These are phyloP conservation scores for Baorangia bicolor DNA, from an alignment of 768 basidiomycete genomes.

Conservation along the genomic window DNA sequence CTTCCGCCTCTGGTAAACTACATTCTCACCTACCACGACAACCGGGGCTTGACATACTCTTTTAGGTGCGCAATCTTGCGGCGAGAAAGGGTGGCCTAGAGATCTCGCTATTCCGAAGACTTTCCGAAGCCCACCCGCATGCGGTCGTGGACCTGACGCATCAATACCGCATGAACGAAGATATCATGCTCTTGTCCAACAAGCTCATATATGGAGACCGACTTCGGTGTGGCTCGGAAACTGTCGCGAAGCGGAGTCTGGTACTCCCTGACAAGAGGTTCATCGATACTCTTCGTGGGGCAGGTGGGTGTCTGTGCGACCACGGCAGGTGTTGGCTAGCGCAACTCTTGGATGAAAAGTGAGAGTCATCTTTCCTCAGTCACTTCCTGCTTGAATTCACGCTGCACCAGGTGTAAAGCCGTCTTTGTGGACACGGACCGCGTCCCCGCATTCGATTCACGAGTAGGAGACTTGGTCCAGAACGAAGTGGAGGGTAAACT, in stretches of 20 bases:
- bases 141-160: constrained; percentile 82
- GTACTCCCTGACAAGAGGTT: constrained; percentile 48
- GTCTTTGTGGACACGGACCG: constrained; percentile 93
- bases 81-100: constrained; percentile 89
- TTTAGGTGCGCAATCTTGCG: constrained; percentile 75
- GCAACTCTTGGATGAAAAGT: constrained; percentile 63
- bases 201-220: constrained; percentile 78
- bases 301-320: constrained; percentile 30
- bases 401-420: constrained; percentile 63
- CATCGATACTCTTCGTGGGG: constrained; percentile 44
- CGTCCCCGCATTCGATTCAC: constrained; percentile 76
- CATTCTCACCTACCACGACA: not conserved
- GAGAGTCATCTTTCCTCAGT: constrained; percentile 14
- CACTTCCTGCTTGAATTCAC: not conserved
- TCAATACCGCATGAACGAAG: constrained; percentile 96
- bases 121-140: constrained; percentile 84
- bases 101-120: constrained; percentile 81
- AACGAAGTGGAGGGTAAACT: constrained; percentile 79
- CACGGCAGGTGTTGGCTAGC: constrained; percentile 68
- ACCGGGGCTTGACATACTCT: not conserved
- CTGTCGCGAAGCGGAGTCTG: constrained; percentile 61
- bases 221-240: constrained; percentile 74
- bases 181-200: constrained; percentile 93
- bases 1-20: constrained; percentile 82
- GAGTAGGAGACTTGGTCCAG: constrained; percentile 85